Evolutionary conservation across 2,329 filamentous ascomycete species (phyloP), one percentile per base, ranked within the genome.

Genomic region (Penicillium sp.): DNA sequence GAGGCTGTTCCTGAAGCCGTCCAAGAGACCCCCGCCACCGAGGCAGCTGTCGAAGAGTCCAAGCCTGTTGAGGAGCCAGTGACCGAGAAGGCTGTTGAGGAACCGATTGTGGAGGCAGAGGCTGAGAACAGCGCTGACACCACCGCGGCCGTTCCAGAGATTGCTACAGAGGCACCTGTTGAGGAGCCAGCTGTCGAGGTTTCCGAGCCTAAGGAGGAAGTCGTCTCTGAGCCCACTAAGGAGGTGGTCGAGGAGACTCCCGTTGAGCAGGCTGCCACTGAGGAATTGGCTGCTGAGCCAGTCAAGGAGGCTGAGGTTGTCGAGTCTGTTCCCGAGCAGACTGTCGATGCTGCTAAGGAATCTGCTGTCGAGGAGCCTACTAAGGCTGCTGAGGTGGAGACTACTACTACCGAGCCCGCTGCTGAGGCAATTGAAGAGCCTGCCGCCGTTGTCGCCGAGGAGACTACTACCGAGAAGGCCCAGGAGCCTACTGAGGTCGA

Each of bases 281-380:
- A 55, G 25, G 56, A 58, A 33, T 40, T 33, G 37, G 9, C 31
- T 21, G 21, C 35, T 4, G 37, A 57, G 42, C 29, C 50, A 25
- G 42, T 31, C n/a, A 53, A 57, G 49, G 55, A 48, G 42, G 15
- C 43, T 37, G 50, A 42, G 35, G 9, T 31, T 25, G 27, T 12
- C 7, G 54, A 47, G 33, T 27, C 54, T 0, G 41, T 52, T 40
- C 25, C 40, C 6, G 41, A 57, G 35, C 27, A 47, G 54, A 27
- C 43, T 38, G 41, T 41, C 15, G 45, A 49, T 10, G 33, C 43
- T 31, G 56, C 7, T n/a, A 13, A 52, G 42, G 50, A 57, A 17
- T 3, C 49, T 25, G 17, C 41, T 37, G 52, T 25, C 6, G 62
- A 62, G 42, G 50, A 60, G 35, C 40, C 56, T 38, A 35, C 49